These are phyloP conservation scores for Leishmania tarentolae DNA, from an alignment of 208 protist genomes.

Conservation along the genomic window DNA sequence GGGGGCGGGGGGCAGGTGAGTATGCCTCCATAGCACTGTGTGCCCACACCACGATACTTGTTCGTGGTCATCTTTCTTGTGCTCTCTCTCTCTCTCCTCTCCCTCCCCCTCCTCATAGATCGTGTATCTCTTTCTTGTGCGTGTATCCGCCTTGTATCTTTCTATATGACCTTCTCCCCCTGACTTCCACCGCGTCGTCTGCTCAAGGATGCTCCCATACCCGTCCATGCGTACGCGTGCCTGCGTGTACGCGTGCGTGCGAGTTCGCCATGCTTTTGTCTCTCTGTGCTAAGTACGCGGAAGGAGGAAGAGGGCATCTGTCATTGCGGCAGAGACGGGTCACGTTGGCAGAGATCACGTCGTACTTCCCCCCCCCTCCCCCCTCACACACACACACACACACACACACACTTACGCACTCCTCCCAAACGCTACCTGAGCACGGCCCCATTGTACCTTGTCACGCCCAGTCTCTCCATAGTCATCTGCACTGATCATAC, in stretches of 20 bases:
- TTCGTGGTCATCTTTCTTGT: not conserved
- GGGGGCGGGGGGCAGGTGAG: no score
- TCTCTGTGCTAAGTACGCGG: not conserved
- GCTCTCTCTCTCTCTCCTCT: slow-evolving; percentile 1
- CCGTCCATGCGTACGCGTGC: not conserved
- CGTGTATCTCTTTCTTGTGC: not conserved
- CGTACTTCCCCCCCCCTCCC: not conserved
- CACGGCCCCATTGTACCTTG: not conserved
- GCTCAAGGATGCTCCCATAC: not conserved
- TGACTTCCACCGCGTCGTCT: not conserved
- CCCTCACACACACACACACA: no score
- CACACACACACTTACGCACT: not conserved
- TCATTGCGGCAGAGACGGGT: not conserved
- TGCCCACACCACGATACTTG: not conserved
- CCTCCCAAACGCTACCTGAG: not conserved
- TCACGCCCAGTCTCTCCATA: not conserved
- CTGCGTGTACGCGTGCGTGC: not conserved
- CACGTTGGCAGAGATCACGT: not conserved
- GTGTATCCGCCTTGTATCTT: not conserved
- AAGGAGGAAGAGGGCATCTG: not conserved
- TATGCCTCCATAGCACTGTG: not conserved
- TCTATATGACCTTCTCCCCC: not conserved
- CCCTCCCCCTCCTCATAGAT: not conserved
- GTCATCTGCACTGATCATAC: not conserved
- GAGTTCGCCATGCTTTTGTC: not conserved